Percentiles rank a stretch among this genome's conserved stretches.
Evolutionary conservation across 495 filamentous ascomycete genomes (phyloP).

Genomic region (Bryoglossum gracile): DNA sequence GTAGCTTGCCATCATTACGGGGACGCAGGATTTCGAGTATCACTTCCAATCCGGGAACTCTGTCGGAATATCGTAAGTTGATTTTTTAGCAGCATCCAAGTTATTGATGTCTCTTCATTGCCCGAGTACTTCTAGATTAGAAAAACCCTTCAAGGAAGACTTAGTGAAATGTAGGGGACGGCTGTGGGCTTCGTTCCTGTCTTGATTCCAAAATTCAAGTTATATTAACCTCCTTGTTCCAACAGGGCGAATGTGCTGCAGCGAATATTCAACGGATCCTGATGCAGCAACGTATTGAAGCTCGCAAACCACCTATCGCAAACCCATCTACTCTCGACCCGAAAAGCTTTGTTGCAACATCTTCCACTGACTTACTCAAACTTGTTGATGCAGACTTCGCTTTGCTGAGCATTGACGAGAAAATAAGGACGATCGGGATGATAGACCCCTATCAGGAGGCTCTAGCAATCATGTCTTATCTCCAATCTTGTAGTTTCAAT

Average conservation of each 20-base stretch:
- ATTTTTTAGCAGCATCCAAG: no score
- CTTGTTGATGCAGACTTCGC: constrained; percentile 88
- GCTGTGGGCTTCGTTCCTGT: no score
- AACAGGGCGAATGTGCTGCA: constrained; percentile 80
- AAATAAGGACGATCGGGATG: constrained; percentile 79
- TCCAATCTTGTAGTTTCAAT: constrained; percentile 64
- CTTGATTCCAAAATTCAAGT: no score
- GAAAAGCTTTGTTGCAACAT: constrained; percentile 85
- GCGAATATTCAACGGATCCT: constrained; percentile 82
- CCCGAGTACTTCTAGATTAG: no score
- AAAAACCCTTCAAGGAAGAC: no score
- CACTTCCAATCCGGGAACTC: constrained; percentile 88
- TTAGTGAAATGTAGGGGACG: no score
- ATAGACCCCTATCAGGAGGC: constrained; percentile 74
- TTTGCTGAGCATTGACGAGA: constrained; percentile 73
- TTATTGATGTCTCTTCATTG: no score
- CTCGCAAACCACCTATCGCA: constrained; percentile 68
- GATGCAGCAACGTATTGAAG: constrained; percentile 75
- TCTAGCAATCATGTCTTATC: constrained; percentile 76
- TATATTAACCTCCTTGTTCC: no score
- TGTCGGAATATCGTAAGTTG: constrained; percentile 79
- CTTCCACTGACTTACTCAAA: constrained; percentile 77
- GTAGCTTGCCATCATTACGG: constrained; percentile 88
- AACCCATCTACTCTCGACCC: constrained; percentile 75
- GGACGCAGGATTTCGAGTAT: constrained; percentile 70